Percentiles rank a stretch among this genome's conserved stretches.
These are phyloP conservation scores for Sutorius australiensis DNA, from an alignment of 768 basidiomycete genomes.

Conservation along the genomic window DNA sequence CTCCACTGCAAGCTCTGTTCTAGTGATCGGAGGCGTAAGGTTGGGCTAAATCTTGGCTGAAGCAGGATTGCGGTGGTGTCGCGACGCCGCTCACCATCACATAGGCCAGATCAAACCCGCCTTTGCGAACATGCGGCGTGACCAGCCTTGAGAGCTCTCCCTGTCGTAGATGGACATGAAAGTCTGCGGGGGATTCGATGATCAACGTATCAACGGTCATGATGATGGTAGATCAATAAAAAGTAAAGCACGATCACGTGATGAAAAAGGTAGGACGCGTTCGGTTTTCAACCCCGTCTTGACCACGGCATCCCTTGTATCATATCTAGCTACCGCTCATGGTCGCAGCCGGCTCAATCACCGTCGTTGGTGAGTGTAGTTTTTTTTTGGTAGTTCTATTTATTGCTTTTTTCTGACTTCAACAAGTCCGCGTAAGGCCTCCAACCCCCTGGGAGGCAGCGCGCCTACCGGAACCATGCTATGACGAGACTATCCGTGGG, in stretches of 20 bases:
- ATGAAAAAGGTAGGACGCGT: slow-evolving; percentile 19
- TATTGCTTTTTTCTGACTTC: slow-evolving; percentile 9
- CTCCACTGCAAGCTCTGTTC: slow-evolving; percentile 70
- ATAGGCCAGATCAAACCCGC: slow-evolving; percentile 89
- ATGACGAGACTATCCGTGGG: slow-evolving; percentile 69
- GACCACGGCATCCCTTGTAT: background rate
- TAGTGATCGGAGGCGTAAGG: slow-evolving; percentile 82
- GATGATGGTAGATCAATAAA: slow-evolving; percentile 25
- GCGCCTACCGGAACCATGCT: slow-evolving; percentile 72
- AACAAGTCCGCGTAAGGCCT: slow-evolving; percentile 83
- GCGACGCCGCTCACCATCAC: slow-evolving; percentile 71
- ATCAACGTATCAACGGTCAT: slow-evolving; percentile 24
- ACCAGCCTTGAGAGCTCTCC: slow-evolving; percentile 79
- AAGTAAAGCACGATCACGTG: slow-evolving; percentile 32
- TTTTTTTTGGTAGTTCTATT: background rate
- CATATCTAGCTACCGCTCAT: slow-evolving; percentile 35
- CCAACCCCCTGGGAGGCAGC: slow-evolving; percentile 82
- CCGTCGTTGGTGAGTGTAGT: slow-evolving; percentile 63
- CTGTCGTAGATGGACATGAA: slow-evolving; percentile 96
- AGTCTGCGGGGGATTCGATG: slow-evolving; percentile 70
- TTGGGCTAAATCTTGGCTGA: slow-evolving; percentile 65
- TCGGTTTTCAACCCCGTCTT: slow-evolving; percentile 29
- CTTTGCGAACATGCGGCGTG: slow-evolving; percentile 82
- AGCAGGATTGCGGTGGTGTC: slow-evolving; percentile 7
- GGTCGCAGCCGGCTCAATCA: slow-evolving; percentile 85